Conservation (phyloP, 1,284 basidiomycete species). For the Cutaneotrichosporon dermatis region DNA sequence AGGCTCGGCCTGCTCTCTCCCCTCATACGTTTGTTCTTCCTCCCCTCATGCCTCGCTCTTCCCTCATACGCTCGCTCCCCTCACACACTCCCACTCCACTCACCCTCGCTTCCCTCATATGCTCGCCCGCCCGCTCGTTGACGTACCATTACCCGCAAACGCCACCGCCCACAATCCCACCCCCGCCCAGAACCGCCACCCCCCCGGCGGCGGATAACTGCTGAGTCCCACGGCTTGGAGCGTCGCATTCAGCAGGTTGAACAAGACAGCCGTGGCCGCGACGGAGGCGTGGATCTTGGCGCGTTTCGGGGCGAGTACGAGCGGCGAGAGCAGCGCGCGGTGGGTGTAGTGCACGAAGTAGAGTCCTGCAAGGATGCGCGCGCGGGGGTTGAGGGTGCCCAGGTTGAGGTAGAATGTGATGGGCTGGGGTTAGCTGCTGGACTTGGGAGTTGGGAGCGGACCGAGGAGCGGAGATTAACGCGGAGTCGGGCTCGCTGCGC, state of each 20-base stretch:
- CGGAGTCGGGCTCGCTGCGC: too few relatives aligned
- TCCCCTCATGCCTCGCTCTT: too few relatives aligned
- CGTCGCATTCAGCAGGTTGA: constrained; percentile 45
- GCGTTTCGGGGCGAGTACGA: constrained; percentile 69
- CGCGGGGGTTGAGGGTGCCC: constrained; percentile 11
- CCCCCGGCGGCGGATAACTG: constrained; percentile 27
- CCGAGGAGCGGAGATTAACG: too few relatives aligned
- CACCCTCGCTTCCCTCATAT: too few relatives aligned
- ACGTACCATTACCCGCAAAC: constrained; percentile 62
- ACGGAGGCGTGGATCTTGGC: constrained; percentile 71
- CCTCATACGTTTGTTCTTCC: too few relatives aligned
- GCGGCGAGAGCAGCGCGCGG: constrained; percentile 73
- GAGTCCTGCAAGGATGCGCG: constrained; percentile 31
- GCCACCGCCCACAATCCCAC: constrained; percentile 64
- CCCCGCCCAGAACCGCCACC: constrained; percentile 60
- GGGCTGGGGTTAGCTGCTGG: neutral
- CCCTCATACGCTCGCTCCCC: too few relatives aligned
- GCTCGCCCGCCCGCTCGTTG: neutral
- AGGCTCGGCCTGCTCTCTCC: too few relatives aligned
- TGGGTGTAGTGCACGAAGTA: constrained; percentile 78
- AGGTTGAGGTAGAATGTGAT: constrained; percentile 46
- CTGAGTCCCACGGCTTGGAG: constrained; percentile 26
- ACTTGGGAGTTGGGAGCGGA: neutral
- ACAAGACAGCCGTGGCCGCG: constrained; percentile 57
- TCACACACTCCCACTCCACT: too few relatives aligned